A percentile compares a stretch with the other conserved stretches of the same genome.
Conservation (phyloP, 331 rosid genomes). For the Malus hybrid region DNA sequence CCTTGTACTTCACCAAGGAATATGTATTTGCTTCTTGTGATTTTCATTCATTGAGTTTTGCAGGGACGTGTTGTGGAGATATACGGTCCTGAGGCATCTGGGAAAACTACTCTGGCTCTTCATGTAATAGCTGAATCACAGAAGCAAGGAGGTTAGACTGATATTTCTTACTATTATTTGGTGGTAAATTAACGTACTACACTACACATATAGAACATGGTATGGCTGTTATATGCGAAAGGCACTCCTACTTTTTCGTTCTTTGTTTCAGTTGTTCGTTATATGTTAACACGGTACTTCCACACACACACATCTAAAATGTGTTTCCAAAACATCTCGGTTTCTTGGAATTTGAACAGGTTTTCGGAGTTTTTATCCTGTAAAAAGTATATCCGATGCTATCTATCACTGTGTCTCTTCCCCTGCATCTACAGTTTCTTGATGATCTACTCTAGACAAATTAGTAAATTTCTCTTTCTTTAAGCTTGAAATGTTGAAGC, state of each 20-base stretch:
- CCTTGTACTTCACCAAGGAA: neutral
- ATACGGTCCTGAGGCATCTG: slow-evolving; percentile 91
- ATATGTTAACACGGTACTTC: neutral
- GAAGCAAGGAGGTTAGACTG: slow-evolving; percentile 62
- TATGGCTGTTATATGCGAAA: neutral
- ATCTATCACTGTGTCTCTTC: neutral
- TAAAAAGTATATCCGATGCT: neutral
- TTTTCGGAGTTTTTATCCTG: neutral
- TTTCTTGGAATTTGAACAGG: neutral
- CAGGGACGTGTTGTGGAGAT: slow-evolving; percentile 94
- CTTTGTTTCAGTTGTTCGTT: neutral
- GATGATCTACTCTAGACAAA: neutral
- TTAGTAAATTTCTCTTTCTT: neutral
- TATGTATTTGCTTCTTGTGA: slow-evolving; percentile 12
- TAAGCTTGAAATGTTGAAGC: neutral
- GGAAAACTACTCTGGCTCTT: slow-evolving; percentile 79
- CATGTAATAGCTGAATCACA: slow-evolving; percentile 93
- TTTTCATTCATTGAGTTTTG: slow-evolving; percentile 15
- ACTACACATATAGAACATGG: neutral
- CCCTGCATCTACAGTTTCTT: neutral
- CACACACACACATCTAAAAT: neutral
- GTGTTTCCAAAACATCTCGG: neutral
- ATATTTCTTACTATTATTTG: neutral
- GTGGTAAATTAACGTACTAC: neutral
- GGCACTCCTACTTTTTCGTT: neutral